Evolutionary conservation across 495 filamentous ascomycete genomes (phyloP), one percentile per base, ranked within the genome.

Genomic region (Hypoxylon perforatum): DNA sequence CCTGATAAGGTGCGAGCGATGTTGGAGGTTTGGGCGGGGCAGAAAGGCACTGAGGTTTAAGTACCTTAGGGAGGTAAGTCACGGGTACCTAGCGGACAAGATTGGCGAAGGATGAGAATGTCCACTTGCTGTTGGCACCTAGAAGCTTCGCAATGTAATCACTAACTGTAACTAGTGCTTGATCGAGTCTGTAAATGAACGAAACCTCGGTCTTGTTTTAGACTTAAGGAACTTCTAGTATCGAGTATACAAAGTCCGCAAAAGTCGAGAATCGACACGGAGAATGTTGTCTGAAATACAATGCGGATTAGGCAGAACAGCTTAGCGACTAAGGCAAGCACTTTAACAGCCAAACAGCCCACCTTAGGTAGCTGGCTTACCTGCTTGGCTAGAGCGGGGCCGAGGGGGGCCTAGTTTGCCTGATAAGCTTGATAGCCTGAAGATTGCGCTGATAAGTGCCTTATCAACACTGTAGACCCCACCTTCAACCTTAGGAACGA

Each of bases 401-500:
- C 5, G 45, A 19, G 57, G 38, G 57, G 57, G 57, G 57, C 48
- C 15, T 39, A 23, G 39, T 19, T 17, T 61, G 48, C 47, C 57
- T 61, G 25, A 61, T 22, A 35, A 19, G 21, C 21, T 17, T 17
- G 33, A 7, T 28, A 28, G 7, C 25, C 30, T 33, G 30, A 33
- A 9, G 1, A 10, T 33, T 33, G 30, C 8, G 23, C 18, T 52
- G 52, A 57, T 50, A 50, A 52, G 5, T 21, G 11, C 23, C 42
- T 59, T 67, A 67, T 67, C 64, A 62, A 28, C 22, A 2, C 14
- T 56, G 18, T 36, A 12, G 2, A 12, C 62, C 45, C 63, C 50
- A 38, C 63, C 44, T 44, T 35, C 6, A 46, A 45, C 38, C 14
- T 22, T 5, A 57, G 14, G 47, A 38, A 2, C 1, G 33, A 2